phyloP scores from a whole-genome alignment of 306 rosid species.

The Cucurbita moschata region DNA sequence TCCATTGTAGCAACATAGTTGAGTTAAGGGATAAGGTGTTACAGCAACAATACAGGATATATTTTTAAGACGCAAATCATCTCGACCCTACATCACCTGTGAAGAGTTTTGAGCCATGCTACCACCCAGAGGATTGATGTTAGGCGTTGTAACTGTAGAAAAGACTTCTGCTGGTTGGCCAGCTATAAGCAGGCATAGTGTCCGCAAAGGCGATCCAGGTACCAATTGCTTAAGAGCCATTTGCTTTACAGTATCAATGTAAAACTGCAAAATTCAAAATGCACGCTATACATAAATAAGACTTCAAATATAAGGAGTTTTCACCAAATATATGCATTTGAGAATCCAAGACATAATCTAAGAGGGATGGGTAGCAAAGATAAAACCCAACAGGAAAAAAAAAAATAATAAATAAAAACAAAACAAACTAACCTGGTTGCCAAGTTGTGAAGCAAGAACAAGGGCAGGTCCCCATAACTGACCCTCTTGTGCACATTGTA shows the following conservation, averaged over 20 bases:
- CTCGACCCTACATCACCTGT: slow-evolving; percentile 41
- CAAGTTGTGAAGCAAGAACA: slow-evolving; percentile 88
- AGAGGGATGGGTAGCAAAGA: background rate
- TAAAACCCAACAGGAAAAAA: background rate
- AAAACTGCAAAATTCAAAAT: slow-evolving; percentile 47
- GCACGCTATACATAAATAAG: slow-evolving; percentile 3
- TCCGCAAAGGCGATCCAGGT: slow-evolving; percentile 86
- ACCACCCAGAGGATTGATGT: slow-evolving; percentile 22
- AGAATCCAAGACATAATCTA: background rate
- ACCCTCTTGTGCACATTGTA: slow-evolving; percentile 81
- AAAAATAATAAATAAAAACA: background rate
- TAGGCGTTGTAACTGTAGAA: slow-evolving; percentile 20
- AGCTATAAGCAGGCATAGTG: slow-evolving; percentile 84
- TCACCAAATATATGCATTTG: background rate
- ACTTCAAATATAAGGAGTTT: background rate
- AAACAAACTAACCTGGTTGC: slow-evolving; percentile 57
- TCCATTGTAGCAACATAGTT: background rate
- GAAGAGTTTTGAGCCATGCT: slow-evolving; percentile 31
- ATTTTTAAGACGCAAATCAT: background rate
- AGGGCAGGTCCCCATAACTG: slow-evolving; percentile 99
- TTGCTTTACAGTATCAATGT: slow-evolving; percentile 84
- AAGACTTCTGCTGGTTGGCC: slow-evolving; percentile 92
- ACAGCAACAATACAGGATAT: background rate
- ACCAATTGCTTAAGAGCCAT: slow-evolving; percentile 73
- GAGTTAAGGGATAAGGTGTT: background rate